phyloP scores from a whole-genome alignment of 768 basidiomycete genomes.

The Pholiota molesta region DNA sequence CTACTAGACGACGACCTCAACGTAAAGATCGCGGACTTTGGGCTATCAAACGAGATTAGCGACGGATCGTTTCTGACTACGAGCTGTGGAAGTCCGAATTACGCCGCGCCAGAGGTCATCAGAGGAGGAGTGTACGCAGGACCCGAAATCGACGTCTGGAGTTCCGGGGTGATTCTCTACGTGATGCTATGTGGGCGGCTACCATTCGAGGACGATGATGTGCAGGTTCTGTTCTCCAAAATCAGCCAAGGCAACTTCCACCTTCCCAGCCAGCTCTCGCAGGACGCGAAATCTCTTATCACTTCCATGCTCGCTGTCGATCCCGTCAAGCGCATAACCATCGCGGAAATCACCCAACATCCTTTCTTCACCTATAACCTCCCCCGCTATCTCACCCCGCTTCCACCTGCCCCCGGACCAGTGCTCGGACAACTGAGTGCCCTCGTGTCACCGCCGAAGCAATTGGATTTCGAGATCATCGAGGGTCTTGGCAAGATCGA shows the following conservation, averaged over 20 bases:
- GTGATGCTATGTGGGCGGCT: conserved; percentile 96
- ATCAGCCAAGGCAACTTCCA: conserved; percentile 91
- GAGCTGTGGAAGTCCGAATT: conserved; percentile 97
- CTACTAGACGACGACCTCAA: conserved; percentile 83
- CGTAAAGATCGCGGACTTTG: conserved; percentile 99
- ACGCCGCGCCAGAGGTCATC: conserved; percentile 98
- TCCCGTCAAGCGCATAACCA: conserved; percentile 92
- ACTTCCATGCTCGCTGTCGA: conserved; percentile 91
- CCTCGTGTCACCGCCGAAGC: conserved; percentile 67
- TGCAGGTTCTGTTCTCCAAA: conserved; percentile 90
- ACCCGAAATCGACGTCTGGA: conserved; percentile 99
- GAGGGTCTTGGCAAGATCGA: conserved; percentile 92
- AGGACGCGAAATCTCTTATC: conserved; percentile 80
- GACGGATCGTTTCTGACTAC: conserved; percentile 98
- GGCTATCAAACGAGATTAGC: conserved; percentile 92
- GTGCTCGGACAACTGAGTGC: conserved; percentile 75
- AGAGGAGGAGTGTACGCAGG: conserved; percentile 94
- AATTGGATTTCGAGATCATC: conserved; percentile 83
- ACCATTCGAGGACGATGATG: conserved; percentile 97
- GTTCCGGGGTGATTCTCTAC: conserved; percentile 97
- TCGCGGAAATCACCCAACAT: conserved; percentile 88
- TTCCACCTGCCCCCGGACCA: conserved; percentile 78
- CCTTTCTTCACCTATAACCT: conserved; percentile 90
- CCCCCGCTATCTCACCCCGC: conserved; percentile 82
- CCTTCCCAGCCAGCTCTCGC: conserved; percentile 78